phyloP scores from a whole-genome alignment of 2,329 filamentous ascomycete genomes.

The Neofusicoccum sp. region DNA sequence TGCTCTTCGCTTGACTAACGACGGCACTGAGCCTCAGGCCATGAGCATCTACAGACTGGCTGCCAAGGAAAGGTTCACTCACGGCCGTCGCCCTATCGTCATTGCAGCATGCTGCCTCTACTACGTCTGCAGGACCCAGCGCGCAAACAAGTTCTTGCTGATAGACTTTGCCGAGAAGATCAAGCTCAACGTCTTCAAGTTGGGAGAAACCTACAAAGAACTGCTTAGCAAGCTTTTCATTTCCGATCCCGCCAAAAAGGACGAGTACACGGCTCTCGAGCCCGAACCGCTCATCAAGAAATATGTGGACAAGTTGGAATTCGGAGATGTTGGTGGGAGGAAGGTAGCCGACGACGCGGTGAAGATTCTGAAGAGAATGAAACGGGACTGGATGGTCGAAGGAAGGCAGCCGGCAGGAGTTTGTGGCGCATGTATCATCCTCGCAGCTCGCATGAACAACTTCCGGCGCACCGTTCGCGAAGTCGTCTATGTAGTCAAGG shows the following conservation, averaged over 20 bases:
- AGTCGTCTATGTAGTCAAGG: conserved; percentile 97
- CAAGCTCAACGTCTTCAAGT: conserved; percentile 85
- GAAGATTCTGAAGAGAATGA: conserved; percentile 87
- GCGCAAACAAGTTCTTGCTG: conserved; percentile 81
- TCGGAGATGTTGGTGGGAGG: conserved; percentile 70
- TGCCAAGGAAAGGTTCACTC: conserved; percentile 59
- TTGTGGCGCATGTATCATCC: conserved; percentile 88
- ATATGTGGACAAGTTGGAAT: conserved; percentile 89
- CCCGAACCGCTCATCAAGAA: conserved; percentile 88
- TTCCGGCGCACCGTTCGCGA: conserved; percentile 89
- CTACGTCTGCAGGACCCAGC: conserved; percentile 74
- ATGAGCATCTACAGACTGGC: conserved; percentile 45
- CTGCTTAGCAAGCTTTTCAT: conserved; percentile 67
- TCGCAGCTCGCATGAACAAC: conserved; percentile 97
- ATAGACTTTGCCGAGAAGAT: conserved; percentile 90
- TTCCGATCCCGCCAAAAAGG: conserved; percentile 49
- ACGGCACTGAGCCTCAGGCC: conserved; percentile 39
- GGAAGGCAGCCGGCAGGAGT: conserved; percentile 91
- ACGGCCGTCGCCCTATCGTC: conserved; percentile 75
- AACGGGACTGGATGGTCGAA: conserved; percentile 94
- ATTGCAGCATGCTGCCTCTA: conserved; percentile 86
- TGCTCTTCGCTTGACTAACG: conserved; percentile 36
- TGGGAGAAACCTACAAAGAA: conserved; percentile 86
- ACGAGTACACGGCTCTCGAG: conserved; percentile 61
- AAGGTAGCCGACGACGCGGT: conserved; percentile 87